These are phyloP conservation scores for Debaryomyces hansenii DNA, from an alignment of 805 yeast species.

Conservation along the genomic window DNA sequence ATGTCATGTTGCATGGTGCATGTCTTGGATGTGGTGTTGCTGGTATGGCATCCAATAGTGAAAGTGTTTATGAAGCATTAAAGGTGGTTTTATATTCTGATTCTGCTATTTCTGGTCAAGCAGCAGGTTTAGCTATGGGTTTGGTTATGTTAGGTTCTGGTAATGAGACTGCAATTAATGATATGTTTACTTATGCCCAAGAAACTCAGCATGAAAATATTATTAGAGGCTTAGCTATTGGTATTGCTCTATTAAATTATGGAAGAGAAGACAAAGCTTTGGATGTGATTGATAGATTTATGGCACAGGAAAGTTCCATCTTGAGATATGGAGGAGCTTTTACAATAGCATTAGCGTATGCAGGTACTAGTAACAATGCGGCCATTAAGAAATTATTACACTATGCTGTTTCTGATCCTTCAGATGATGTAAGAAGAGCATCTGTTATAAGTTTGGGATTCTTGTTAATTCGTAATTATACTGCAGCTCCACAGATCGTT, in stretches of 20 bases:
- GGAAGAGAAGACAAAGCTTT: constrained; percentile 86
- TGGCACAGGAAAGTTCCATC: constrained; percentile 75
- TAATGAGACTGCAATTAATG: constrained; percentile 61
- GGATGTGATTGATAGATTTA: constrained; percentile 58
- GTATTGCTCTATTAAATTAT: constrained; percentile 81
- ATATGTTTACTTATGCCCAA: constrained; percentile 87
- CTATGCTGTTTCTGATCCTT: constrained; percentile 93
- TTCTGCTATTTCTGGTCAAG: constrained; percentile 92
- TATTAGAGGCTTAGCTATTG: constrained; percentile 88
- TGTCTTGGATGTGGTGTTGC: constrained; percentile 94
- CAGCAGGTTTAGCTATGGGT: constrained; percentile 96
- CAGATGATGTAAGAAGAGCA: constrained; percentile 95
- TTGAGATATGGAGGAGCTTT: constrained; percentile 96
- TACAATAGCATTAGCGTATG: constrained; percentile 92
- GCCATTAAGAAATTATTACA: constrained; percentile 88
- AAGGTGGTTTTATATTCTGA: constrained; percentile 84
- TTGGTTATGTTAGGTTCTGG: constrained; percentile 93
- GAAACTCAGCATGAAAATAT: constrained; percentile 96
- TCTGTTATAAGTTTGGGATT: constrained; percentile 92
- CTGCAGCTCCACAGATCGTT: constrained; percentile 93
- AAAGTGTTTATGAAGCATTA: constrained; percentile 73
- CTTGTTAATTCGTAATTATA: constrained; percentile 83
- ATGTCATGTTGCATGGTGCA: constrained; percentile 92
- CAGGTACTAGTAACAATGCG: constrained; percentile 88
- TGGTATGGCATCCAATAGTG: constrained; percentile 87